phyloP scores from a whole-genome alignment of 2,329 filamentous ascomycete genomes.

The Penicillium psychrosexuale region DNA sequence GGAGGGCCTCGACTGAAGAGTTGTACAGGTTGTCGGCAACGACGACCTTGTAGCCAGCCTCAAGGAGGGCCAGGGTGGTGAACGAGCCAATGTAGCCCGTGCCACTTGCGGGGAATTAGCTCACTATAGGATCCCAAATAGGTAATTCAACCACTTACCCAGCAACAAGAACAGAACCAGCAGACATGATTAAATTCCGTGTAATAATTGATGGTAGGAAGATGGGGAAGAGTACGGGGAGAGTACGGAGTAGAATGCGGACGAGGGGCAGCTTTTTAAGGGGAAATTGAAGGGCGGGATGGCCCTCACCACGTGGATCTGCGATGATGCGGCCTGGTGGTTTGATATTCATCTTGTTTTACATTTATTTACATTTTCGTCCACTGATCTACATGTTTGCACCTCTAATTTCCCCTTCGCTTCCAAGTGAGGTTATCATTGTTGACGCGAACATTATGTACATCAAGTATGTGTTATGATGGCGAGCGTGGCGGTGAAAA shows the following conservation, averaged over 20 bases:
- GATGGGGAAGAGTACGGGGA: background rate
- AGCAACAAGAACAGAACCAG: conserved; percentile 86
- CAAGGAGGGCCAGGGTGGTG: conserved; percentile 84
- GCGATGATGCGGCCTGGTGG: conserved; percentile 8
- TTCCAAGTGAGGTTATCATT: background rate
- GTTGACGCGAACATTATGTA: background rate
- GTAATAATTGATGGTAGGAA: background rate
- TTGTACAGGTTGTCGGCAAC: conserved; percentile 98
- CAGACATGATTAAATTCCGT: conserved; percentile 57
- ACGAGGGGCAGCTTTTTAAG: conserved; percentile 17
- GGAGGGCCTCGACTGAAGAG: conserved; percentile 84
- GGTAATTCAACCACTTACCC: conserved; percentile 60
- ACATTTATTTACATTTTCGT: background rate
- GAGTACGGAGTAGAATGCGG: conserved; percentile 2
- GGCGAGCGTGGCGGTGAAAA: background rate
- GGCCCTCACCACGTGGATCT: conserved; percentile 2
- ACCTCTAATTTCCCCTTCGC: background rate
- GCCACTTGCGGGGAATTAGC: conserved; percentile 55
- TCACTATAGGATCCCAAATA: conserved; percentile 14
- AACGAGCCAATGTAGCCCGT: conserved; percentile 99
- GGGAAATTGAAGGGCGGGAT: conserved; percentile 10
- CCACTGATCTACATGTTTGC: background rate
- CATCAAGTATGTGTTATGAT: background rate
- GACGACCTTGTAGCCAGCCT: conserved; percentile 94
- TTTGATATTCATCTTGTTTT: background rate